Percentiles rank a stretch among this genome's conserved stretches.
phyloP scores from a whole-genome alignment of 805 yeast species.

The Cyberlindnera mrakii region DNA sequence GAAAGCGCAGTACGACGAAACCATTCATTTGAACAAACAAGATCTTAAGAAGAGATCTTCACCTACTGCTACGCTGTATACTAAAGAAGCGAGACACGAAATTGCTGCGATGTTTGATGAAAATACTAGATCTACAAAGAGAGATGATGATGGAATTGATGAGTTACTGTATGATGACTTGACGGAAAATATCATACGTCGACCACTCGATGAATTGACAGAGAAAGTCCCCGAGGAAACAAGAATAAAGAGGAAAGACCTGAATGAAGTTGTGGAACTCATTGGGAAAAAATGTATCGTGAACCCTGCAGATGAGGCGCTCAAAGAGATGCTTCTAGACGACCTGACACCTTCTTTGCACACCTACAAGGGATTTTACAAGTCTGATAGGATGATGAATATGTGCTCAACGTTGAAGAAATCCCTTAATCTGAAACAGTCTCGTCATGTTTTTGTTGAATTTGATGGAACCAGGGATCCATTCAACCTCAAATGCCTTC shows the following conservation, averaged over 20 bases:
- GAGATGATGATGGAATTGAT: conserved; percentile 17
- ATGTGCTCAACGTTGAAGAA: conserved; percentile 29
- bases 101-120: conserved; percentile 71
- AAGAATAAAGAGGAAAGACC: conserved; percentile 2
- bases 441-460: conserved; percentile 35
- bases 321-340: conserved; percentile 34
- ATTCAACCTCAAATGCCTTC: conserved; percentile 43
- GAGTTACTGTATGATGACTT: conserved; percentile 21
- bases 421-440: conserved; percentile 28
- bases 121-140: conserved; percentile 26
- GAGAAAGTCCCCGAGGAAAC: conserved; percentile 16
- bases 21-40: conserved; percentile 14
- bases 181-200: conserved; percentile 32
- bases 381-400: conserved; percentile 27
- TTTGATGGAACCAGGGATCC: conserved; percentile 37
- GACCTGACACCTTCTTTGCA: conserved; percentile 32
- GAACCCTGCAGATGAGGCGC: conserved; percentile 41
- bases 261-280: background rate
- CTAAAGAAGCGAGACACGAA: conserved; percentile 71
- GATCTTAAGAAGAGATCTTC: conserved; percentile 39
- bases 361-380: conserved; percentile 26
- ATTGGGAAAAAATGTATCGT: conserved; percentile 16
- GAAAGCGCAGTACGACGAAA: conserved; percentile 13
- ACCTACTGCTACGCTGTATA: conserved; percentile 74
- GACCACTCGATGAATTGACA: conserved; percentile 30